These are phyloP conservation scores for Triticum dicoccoides DNA, from an alignment of 176 grass and related monocot genomes.

Conservation along the genomic window DNA sequence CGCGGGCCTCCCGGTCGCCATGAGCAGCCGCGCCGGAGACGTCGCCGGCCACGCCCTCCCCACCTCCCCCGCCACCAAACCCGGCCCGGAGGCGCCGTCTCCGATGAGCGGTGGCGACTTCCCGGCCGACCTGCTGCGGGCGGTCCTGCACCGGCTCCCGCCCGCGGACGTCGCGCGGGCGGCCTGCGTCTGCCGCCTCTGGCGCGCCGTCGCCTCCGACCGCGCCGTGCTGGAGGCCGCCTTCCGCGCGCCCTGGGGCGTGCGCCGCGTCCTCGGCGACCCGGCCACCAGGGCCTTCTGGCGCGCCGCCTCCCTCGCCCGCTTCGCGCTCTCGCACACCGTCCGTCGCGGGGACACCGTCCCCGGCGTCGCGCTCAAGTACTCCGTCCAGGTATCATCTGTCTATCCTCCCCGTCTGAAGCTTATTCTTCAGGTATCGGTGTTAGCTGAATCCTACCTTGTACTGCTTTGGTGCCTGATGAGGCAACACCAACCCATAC, in stretches of 20 bases:
- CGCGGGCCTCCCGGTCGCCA: not conserved
- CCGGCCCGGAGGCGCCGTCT: constrained; percentile 7
- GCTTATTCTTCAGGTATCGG: not conserved
- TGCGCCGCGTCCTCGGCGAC: constrained; percentile 54
- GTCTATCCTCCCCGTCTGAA: not conserved
- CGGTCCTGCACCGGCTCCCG: constrained; percentile 58
- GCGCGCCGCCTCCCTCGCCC: constrained; percentile 46
- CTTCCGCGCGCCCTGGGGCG: constrained; percentile 75
- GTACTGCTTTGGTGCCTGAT: not conserved
- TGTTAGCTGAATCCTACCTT: not conserved
- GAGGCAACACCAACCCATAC: not conserved
- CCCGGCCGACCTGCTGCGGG: constrained; percentile 66
- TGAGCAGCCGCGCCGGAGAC: constrained; percentile 43
- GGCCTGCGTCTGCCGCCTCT: constrained; percentile 83
- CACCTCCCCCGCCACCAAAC: not conserved
- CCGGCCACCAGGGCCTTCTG: constrained; percentile 76
- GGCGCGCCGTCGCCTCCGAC: constrained; percentile 65
- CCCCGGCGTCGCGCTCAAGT: constrained; percentile 74
- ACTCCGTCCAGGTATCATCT: constrained; percentile 67
- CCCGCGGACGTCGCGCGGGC: constrained; percentile 69
- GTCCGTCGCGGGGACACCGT: constrained; percentile 70
- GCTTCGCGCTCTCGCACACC: constrained; percentile 78
- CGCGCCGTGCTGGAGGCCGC: constrained; percentile 56
- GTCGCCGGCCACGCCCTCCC: constrained; percentile 20
- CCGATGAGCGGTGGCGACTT: constrained; percentile 40